Evolutionary conservation across 495 filamentous ascomycete species (phyloP).

Genomic region (Parathielavia hyrcaniae): DNA sequence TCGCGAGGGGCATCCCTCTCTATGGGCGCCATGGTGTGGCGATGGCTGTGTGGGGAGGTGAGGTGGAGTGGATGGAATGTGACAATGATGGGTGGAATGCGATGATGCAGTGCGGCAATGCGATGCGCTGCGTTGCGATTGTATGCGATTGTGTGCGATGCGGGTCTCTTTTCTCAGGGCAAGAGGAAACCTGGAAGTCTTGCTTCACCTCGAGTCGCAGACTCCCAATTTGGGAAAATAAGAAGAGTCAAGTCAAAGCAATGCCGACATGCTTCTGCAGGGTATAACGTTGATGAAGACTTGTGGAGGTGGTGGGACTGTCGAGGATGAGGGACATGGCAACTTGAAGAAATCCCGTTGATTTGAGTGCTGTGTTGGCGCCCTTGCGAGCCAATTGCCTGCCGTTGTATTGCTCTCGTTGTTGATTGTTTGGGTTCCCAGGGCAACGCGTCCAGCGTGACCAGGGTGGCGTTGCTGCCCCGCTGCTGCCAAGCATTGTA

Average conservation of each 20-base stretch:
- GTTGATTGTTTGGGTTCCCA: slow-evolving; percentile 29
- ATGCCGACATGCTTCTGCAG: slow-evolving; percentile 15
- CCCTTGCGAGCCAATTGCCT: slow-evolving; percentile 24
- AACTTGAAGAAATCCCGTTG: not conserved
- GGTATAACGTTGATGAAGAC: slow-evolving; percentile 29
- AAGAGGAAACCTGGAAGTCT: not conserved
- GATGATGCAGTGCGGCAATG: not conserved
- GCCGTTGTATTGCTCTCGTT: slow-evolving; percentile 15
- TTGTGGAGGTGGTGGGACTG: slow-evolving; percentile 17
- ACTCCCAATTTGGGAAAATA: slow-evolving; percentile 8
- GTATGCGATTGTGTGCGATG: slow-evolving; percentile 9
- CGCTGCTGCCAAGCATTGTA: not conserved
- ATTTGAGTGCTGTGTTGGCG: slow-evolving; percentile 22
- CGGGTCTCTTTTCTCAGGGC: slow-evolving; percentile 4
- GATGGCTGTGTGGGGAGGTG: not conserved
- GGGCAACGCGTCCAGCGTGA: slow-evolving; percentile 25
- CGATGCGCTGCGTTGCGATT: slow-evolving; percentile 11
- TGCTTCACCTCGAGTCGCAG: slow-evolving; percentile 9
- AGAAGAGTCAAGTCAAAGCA: not conserved
- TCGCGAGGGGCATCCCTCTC: slow-evolving; percentile 45
- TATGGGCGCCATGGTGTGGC: slow-evolving; percentile 41
- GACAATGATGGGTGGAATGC: slow-evolving; percentile 11
- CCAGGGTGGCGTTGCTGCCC: slow-evolving; percentile 17
- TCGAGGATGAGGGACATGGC: not conserved
- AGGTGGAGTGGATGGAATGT: slow-evolving; percentile 7